phyloP scores from a whole-genome alignment of 768 basidiomycete species.

The Flagelloscypha sp. region DNA sequence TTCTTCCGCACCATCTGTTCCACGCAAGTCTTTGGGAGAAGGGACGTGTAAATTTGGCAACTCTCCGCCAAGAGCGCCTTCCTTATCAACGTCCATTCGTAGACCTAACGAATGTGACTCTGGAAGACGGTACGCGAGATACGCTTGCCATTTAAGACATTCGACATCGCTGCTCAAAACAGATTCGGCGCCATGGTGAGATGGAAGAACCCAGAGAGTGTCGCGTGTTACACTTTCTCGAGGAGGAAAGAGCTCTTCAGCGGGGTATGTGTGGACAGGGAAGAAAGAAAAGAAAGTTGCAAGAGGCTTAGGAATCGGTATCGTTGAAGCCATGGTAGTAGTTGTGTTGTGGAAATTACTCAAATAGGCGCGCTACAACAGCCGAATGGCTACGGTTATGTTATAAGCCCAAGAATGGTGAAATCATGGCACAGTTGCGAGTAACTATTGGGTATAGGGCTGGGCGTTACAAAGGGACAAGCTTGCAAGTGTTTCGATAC shows the following conservation, averaged over 20 bases:
- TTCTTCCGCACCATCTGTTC: no score
- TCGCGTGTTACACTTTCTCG: conserved; percentile 23
- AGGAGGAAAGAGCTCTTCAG: conserved; percentile 19
- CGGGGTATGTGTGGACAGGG: conserved; percentile 47
- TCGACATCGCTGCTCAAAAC: conserved; percentile 73
- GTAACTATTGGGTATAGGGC: no score
- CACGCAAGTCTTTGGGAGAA: conserved; percentile 17
- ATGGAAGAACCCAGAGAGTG: conserved; percentile 62
- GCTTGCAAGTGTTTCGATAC: no score
- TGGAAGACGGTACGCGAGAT: conserved; percentile 59
- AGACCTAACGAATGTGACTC: conserved; percentile 43
- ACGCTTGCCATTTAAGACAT: conserved; percentile 88
- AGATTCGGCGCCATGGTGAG: conserved; percentile 18
- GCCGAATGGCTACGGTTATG: no score
- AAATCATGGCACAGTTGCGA: no score
- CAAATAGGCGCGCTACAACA: no score
- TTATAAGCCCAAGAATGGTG: no score
- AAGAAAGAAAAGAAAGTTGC: conserved; percentile 49
- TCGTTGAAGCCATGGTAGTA: no score
- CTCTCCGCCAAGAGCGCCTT: conserved; percentile 60
- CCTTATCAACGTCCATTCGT: conserved; percentile 60
- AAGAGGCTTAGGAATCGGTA: conserved; percentile 30
- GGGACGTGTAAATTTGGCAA: conserved; percentile 69
- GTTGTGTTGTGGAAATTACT: no score
- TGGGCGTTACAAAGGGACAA: no score